Base-by-base conservation (phyloP, 2,329 filamentous ascomycete species). In the Zalaria obscura region DNA sequence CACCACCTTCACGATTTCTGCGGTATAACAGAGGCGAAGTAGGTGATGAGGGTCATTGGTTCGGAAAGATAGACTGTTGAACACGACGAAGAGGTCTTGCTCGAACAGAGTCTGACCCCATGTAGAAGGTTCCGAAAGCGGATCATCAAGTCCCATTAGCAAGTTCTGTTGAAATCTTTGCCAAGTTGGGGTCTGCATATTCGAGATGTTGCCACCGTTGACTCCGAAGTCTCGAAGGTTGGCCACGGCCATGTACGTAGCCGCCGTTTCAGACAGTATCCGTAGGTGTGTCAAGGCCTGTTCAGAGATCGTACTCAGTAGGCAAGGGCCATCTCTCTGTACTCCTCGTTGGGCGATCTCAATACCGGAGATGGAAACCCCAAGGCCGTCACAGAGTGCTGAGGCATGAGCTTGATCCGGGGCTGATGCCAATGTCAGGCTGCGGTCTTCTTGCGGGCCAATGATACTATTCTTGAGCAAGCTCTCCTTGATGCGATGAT, bases 291-390 rank as follows among this genome's bases (percentile, higher is more conserved):
- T 91, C 45, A 98, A 66, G 1, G 76, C 73, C 57, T 93, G 79
- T 43, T 89, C 82, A 0, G 91, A 80, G 40, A 96, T 81, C 53
- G 80, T 87, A 49, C 89, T 82, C 18, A 96, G 62, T 36, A 96
- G 65, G 58, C 76, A 71, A 59, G 77, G 71, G 41, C 83, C 80
- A 37, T 75, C 73, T 48, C 42, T 49, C 51, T 85, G 82, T 3
- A 86, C 69, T 5, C 91, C 91, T 51, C 91, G 81, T 58, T 95
- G 87, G 48, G 88, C 80, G 49, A 96, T 94, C 62, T 98, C 91
- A 3, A 84, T 78, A 0, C 87, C 79, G 5, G 87, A 80, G 44
- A 98, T 87, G 0, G 88, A 89, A 56, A 79, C 86, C 2, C 50
- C 33, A 48, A 58, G 27, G 53, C 25, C 35, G 9, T 45, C 40